A percentile compares a stretch with the other conserved stretches of the same genome.
These are phyloP conservation scores for Krasilnikovozyma curviuscula DNA, from an alignment of 768 basidiomycete genomes.

Conservation along the genomic window DNA sequence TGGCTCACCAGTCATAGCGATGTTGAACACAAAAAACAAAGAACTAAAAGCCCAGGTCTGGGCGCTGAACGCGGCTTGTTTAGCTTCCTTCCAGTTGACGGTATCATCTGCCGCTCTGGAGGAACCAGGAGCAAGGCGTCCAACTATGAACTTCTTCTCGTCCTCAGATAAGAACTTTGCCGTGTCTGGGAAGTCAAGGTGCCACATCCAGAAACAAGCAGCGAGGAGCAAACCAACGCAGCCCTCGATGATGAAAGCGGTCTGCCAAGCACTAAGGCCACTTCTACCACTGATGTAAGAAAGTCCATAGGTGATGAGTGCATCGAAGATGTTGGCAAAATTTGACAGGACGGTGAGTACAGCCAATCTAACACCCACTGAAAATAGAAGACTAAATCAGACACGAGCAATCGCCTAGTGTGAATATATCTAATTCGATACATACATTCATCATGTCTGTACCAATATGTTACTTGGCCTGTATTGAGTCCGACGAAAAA, in stretches of 20 bases:
- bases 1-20: slow-evolving; percentile 1
- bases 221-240: slow-evolving; percentile 4
- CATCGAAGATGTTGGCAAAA: slow-evolving; percentile 15
- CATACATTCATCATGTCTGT: slow-evolving; percentile 19
- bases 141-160: slow-evolving; percentile 15
- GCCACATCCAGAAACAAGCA: slow-evolving; percentile 6
- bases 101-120: slow-evolving; percentile 13
- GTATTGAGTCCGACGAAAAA: not conserved
- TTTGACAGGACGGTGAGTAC: not conserved
- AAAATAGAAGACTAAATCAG: slow-evolving; percentile 8
- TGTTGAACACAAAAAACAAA: not conserved
- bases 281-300: slow-evolving; percentile 14
- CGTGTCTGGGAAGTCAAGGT: slow-evolving; percentile 3
- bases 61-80: not conserved
- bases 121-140: slow-evolving; percentile 15
- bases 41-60: not conserved
- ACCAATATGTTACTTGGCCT: slow-evolving; percentile 16
- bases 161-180: slow-evolving; percentile 16
- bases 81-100: slow-evolving; percentile 12
- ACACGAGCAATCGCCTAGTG: too few species aligned
- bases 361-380: not conserved
- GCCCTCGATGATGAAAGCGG: not conserved
- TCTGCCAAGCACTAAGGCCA: slow-evolving; percentile 14
- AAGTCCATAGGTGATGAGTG: slow-evolving; percentile 12
- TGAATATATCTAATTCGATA: too few species aligned